Evolutionary conservation across 208 protist species (phyloP).

Genomic region (Acanthamoeba culbertsoni): DNA sequence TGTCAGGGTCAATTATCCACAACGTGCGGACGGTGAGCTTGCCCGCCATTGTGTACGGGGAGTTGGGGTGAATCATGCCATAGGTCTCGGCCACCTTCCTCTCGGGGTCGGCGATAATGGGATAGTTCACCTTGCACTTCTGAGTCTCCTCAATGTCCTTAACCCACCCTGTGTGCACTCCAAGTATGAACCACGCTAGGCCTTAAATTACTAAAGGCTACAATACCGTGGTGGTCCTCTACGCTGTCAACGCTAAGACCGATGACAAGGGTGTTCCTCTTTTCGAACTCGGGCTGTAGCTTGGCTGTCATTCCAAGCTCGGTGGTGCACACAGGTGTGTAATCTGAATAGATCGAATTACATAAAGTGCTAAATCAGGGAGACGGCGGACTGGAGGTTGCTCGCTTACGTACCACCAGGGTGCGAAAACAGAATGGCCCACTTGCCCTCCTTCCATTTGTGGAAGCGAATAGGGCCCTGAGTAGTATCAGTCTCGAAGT

Average conservation of each 20-base stretch:
- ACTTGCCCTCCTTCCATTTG: constrained; percentile 67
- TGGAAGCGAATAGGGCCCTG: constrained; percentile 73
- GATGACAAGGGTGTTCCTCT: constrained; percentile 73
- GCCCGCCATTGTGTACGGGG: constrained; percentile 48
- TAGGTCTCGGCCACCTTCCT: constrained; percentile 66
- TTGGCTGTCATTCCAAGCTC: constrained; percentile 76
- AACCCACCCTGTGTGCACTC: constrained; percentile 61
- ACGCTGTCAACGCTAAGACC: constrained; percentile 68
- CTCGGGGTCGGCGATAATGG: constrained; percentile 77
- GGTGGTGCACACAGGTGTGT: constrained; percentile 83
- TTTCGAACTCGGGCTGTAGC: constrained; percentile 69
- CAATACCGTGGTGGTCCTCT: constrained; percentile 66
- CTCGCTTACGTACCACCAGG: background rate
- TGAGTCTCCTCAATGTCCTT: constrained; percentile 69
- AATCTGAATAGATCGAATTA: background rate
- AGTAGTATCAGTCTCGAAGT: constrained; percentile 67
- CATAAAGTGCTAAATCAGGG: background rate
- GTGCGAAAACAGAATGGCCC: constrained; percentile 60
- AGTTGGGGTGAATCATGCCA: constrained; percentile 78
- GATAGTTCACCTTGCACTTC: constrained; percentile 67
- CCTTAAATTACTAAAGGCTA: no score
- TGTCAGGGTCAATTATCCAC: constrained; percentile 76
- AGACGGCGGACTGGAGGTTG: background rate
- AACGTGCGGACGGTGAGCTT: constrained; percentile 77
- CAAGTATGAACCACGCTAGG: background rate